phyloP scores from a whole-genome alignment of 139 green algal species.

The Volvox africanus region DNA sequence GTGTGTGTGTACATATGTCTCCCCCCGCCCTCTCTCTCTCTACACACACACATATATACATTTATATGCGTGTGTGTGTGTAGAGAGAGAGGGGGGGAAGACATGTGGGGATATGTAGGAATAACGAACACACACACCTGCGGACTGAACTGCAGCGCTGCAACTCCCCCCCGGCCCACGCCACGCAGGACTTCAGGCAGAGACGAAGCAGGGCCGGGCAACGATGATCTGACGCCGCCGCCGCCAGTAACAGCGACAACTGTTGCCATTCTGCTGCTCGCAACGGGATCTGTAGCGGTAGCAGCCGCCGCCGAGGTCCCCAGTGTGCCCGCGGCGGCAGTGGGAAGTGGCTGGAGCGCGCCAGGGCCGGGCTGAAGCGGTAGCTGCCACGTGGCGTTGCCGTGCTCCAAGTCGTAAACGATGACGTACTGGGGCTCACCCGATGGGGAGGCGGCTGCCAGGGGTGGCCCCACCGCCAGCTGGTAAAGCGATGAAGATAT shows the following conservation, averaged over 20 bases:
- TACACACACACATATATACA: no score
- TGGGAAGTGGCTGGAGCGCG: background rate
- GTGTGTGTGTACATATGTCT: no score
- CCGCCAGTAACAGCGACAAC: background rate
- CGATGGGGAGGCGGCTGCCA: background rate
- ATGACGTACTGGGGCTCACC: background rate
- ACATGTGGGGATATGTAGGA: no score
- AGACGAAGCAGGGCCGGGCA: no score
- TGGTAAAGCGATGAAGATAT: background rate
- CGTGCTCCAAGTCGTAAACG: conserved; percentile 44
- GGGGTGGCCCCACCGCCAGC: background rate
- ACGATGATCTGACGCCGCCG: background rate
- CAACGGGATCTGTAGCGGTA: background rate
- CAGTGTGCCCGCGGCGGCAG: background rate
- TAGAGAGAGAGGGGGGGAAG: no score
- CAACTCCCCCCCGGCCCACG: background rate
- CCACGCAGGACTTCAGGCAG: background rate
- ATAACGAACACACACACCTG: conserved; percentile 8
- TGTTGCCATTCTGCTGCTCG: background rate
- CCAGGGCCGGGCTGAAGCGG: conserved; percentile 25
- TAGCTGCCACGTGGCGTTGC: conserved; percentile 36
- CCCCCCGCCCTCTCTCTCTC: no score
- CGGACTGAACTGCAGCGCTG: conserved; percentile 31
- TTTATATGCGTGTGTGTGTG: no score
- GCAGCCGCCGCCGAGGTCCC: background rate